These are phyloP conservation scores for Pichia sp. DNA, from an alignment of 1,139 yeast species.

Conservation along the genomic window DNA sequence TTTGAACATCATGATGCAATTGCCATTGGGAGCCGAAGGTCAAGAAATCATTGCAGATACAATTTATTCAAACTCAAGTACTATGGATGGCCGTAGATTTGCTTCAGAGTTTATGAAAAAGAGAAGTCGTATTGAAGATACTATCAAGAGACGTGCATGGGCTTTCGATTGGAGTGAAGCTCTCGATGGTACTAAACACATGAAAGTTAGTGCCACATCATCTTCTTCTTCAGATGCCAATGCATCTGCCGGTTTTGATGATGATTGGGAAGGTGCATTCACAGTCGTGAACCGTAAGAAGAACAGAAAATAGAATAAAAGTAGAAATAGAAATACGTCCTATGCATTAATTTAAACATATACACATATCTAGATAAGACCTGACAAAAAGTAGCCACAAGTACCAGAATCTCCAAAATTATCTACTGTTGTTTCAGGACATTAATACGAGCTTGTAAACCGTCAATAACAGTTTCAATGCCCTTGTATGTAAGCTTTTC, in stretches of 20 bases:
- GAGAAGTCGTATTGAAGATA: constrained; percentile 62
- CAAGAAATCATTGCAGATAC: constrained; percentile 88
- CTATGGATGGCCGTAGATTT: constrained; percentile 93
- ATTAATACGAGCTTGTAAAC: constrained; percentile 7
- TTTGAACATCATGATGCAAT: constrained; percentile 68
- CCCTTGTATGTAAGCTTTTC: constrained; percentile 42
- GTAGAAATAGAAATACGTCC: no score
- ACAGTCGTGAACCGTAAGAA: constrained; percentile 60
- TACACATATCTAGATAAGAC: no score
- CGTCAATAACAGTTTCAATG: constrained; percentile 17
- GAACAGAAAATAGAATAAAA: no score
- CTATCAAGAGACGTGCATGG: constrained; percentile 33
- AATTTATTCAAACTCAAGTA: constrained; percentile 80
- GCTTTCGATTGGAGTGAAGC: constrained; percentile 67
- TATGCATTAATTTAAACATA: no score
- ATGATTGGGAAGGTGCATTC: constrained; percentile 69
- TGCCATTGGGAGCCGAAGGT: constrained; percentile 70
- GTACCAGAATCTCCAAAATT: no score
- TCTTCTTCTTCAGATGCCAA: constrained; percentile 1
- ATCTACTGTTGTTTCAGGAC: no score
- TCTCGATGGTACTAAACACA: constrained; percentile 5
- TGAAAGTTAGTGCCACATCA: background rate
- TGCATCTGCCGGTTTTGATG: constrained; percentile 27
- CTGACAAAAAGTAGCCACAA: no score
- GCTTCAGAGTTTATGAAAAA: constrained; percentile 84